A percentile compares a stretch with the other conserved stretches of the same genome.
Conservation (phyloP, 495 filamentous ascomycete species). For the Letharia columbiana region DNA sequence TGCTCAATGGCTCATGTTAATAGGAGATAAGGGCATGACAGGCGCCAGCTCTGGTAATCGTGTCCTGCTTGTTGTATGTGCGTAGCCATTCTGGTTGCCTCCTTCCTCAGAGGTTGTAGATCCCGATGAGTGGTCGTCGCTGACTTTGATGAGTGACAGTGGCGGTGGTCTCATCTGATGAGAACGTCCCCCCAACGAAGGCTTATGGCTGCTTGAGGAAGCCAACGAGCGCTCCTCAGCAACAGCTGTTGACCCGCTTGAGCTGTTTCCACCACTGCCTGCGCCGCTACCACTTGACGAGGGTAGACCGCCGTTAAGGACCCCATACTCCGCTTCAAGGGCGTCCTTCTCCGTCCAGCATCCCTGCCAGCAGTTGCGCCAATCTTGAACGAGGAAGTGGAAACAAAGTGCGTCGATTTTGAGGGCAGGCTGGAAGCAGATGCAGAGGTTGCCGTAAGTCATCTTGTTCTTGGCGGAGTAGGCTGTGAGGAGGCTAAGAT, state of each 20-base stretch:
- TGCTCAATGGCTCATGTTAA: slow-evolving; percentile 33
- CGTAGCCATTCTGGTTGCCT: slow-evolving; percentile 3
- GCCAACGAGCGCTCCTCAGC: slow-evolving; percentile 49
- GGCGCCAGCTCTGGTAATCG: slow-evolving; percentile 59
- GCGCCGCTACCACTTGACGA: slow-evolving; percentile 16
- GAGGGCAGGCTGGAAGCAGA: slow-evolving; percentile 92
- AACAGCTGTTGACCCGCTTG: slow-evolving; percentile 14
- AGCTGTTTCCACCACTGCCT: slow-evolving; percentile 21
- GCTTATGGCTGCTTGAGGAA: slow-evolving; percentile 57
- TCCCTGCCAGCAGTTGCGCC: slow-evolving; percentile 90
- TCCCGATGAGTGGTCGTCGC: slow-evolving; percentile 23
- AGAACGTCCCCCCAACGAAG: slow-evolving; percentile 17
- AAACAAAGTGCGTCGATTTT: slow-evolving; percentile 87
- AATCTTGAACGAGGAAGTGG: slow-evolving; percentile 82
- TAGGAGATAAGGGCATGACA: slow-evolving; percentile 61
- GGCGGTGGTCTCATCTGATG: slow-evolving; percentile 16
- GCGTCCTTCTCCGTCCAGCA: slow-evolving; percentile 83
- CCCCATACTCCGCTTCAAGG: slow-evolving; percentile 61
- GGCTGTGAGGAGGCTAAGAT: slow-evolving; percentile 76
- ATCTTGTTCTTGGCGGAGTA: slow-evolving; percentile 89
- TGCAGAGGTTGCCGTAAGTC: slow-evolving; percentile 84
- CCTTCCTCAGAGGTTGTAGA: slow-evolving; percentile 9
- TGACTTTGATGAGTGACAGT: slow-evolving; percentile 14
- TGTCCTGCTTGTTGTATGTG: slow-evolving; percentile 36
- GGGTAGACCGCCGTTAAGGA: slow-evolving; percentile 37